Base-by-base conservation (phyloP, 2,329 filamentous ascomycete species). In the Xylaria sp. region DNA sequence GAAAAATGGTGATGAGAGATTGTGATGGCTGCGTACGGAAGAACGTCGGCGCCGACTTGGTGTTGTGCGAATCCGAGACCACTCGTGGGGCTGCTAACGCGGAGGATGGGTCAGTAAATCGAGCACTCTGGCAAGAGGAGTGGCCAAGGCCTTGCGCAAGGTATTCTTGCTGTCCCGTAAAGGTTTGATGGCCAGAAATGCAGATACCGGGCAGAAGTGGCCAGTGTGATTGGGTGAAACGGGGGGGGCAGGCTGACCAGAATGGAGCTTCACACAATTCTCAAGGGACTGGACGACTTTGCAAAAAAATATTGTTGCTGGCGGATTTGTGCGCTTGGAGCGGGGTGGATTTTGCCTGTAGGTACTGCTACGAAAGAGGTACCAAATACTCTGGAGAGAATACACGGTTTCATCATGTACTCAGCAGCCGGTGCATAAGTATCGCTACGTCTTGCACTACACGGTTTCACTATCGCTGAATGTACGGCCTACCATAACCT, bases 291-390 rank as follows among this genome's bases (percentile, higher is more conserved):
- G 19, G n/a, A 23, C 51, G n/a, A 50, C 9, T 16, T 42, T 39
- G 52, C 52, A 58, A 58, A 54, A 59, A 63, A 63, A 34, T 51
- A 54, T 63, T 46, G 48, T 52, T 55, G 56, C 23, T 35, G 23
- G 50, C 48, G 44, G 51, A 60, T 60, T 63, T 64, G 63, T 64
- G 63, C 54, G 60, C 54, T 30, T 13, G 47, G 52, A 60, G 63
- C 63, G 63, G 63, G 63, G 63, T 64, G 58, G 34, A 7, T 23
- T 13, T 53, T 30, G 4, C 4, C 23, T 30, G 39, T 34, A 30
- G 35, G 19, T 35, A 18, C 13, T 18, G 18, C 37, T 42, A 42
- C 37, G 37, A 9, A 8, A 42, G 37, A 4, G 37, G 37, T 42
- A 9, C 37, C 8, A 30, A 5, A 30, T 1, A 3, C 23, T 30